Evolutionary conservation across 106 monocot genomes (phyloP).

Genomic region (Dendrobium officinale): DNA sequence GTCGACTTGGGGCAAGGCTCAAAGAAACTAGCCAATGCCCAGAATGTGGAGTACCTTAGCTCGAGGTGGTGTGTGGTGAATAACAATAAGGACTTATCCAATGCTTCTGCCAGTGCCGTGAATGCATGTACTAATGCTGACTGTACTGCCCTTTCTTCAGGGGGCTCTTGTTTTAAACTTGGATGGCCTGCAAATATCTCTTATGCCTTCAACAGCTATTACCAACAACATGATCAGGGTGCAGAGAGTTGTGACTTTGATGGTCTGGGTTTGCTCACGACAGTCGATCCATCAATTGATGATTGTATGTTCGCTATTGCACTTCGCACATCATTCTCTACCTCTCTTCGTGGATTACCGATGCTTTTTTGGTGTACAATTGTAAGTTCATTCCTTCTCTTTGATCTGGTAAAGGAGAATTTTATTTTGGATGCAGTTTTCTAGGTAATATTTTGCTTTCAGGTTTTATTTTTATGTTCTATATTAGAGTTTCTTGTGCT

Average conservation of each 20-base stretch:
- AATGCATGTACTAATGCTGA: conserved; percentile 63
- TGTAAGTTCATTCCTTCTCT: neutral
- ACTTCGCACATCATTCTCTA: conserved; percentile 28
- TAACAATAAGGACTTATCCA: conserved; percentile 63
- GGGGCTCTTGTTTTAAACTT: conserved; percentile 64
- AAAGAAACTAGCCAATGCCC: conserved; percentile 38
- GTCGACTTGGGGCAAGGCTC: conserved; percentile 67
- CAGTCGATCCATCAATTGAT: conserved; percentile 75
- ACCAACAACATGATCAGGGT: conserved; percentile 68
- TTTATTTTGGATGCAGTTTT: too few relatives aligned
- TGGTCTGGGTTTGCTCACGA: conserved; percentile 80
- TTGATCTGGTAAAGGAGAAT: too few relatives aligned
- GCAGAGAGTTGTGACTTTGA: conserved; percentile 70
- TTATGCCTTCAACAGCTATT: conserved; percentile 87
- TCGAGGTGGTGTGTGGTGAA: conserved; percentile 84
- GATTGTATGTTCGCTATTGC: conserved; percentile 68
- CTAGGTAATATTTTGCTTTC: too few relatives aligned
- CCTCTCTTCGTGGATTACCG: neutral
- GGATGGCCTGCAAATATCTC: conserved; percentile 75
- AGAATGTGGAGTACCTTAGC: conserved; percentile 66
- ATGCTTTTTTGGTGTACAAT: neutral
- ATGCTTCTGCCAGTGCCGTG: conserved; percentile 30
- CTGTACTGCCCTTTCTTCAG: conserved; percentile 58
- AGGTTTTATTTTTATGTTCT: too few relatives aligned
- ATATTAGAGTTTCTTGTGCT: too few relatives aligned